These are phyloP conservation scores for Chytriomyces confervae DNA, from an alignment of 192 early-diverging fungal genomes.

Conservation along the genomic window DNA sequence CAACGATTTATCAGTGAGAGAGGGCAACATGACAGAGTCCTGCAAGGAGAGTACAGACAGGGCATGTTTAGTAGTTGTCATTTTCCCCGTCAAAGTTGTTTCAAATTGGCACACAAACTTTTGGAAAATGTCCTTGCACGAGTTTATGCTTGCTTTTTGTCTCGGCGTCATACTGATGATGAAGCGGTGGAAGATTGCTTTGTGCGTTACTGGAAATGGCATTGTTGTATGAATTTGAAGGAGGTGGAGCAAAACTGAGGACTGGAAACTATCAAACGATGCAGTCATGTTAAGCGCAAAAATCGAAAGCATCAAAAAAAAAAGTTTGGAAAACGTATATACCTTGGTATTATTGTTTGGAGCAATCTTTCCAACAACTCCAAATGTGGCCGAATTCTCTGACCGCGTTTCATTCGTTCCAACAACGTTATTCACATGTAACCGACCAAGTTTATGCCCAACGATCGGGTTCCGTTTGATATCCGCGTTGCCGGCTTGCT, in stretches of 20 bases:
- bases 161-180: constrained; percentile 1
- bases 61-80: too few species aligned
- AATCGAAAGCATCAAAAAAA: neutral
- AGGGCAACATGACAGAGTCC: constrained; percentile 18
- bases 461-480: constrained; percentile 13
- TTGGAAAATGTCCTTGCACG: constrained; percentile 14
- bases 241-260: constrained; percentile 6
- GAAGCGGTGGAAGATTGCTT: constrained; percentile 10
- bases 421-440: neutral
- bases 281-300: too few species aligned
- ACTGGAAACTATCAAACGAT: constrained; percentile 8
- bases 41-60: neutral
- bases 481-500: neutral
- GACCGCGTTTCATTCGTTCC: neutral
- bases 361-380: constrained; percentile 30
- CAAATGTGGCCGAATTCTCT: constrained; percentile 6
- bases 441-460: neutral
- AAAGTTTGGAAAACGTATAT: neutral
- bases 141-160: constrained; percentile 15
- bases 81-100: neutral
- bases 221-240: neutral
- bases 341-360: constrained; percentile 33
- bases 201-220: neutral
- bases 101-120: neutral
- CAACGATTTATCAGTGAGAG: constrained; percentile 7